Percentiles rank a stretch among this genome's conserved stretches.
These are phyloP conservation scores for Chrysoporthe deuterocubensis DNA, from an alignment of 2,329 filamentous ascomycete genomes.

Conservation along the genomic window DNA sequence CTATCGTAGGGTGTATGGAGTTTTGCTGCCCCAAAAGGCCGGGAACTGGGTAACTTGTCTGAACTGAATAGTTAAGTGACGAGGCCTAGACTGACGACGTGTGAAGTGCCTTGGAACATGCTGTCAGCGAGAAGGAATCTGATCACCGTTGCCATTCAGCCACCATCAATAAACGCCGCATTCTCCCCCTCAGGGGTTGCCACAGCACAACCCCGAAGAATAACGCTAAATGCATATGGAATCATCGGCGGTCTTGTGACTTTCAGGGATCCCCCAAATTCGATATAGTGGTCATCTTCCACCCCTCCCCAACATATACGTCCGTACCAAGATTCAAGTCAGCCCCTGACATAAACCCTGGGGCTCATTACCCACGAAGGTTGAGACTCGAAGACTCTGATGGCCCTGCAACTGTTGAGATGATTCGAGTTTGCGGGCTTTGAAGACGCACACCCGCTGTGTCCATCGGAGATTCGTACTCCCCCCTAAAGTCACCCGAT, in stretches of 20 bases:
- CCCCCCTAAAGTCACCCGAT: not conserved
- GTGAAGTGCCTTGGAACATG: not conserved
- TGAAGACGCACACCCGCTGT: not conserved
- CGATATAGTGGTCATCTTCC: not conserved
- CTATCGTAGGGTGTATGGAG: not conserved
- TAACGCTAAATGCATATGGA: not conserved
- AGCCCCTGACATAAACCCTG: not conserved
- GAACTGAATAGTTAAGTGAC: not conserved
- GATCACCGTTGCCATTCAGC: not conserved
- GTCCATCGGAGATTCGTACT: not conserved
- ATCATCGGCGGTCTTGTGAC: too few relatives aligned
- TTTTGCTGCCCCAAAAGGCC: not conserved
- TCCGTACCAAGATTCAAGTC: not conserved
- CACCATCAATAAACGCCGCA: not conserved
- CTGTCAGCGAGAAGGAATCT: not conserved
- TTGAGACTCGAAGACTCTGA: not conserved
- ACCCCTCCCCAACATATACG: not conserved
- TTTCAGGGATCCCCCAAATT: constrained; percentile 1
- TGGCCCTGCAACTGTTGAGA: not conserved
- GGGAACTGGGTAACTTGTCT: not conserved
- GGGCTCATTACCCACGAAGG: not conserved
- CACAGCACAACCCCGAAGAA: not conserved
- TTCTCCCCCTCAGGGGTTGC: not conserved
- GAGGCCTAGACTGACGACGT: not conserved
- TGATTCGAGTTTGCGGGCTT: not conserved